Evolutionary conservation across 176 grass and related monocot species (phyloP).

Genomic region (Microstegium vimineum): DNA sequence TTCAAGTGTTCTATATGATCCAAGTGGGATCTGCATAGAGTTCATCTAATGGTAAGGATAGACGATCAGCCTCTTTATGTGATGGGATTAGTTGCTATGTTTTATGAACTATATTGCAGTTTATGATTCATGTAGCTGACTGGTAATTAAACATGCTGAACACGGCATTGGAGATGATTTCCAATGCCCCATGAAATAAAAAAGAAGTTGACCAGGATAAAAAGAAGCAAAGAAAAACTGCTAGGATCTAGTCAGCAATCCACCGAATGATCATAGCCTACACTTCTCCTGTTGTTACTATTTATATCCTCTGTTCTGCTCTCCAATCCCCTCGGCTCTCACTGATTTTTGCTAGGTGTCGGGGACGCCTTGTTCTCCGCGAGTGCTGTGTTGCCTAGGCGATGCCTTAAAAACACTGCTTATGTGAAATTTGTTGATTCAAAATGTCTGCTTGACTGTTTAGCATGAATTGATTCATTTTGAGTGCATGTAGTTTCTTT

Average conservation of each 20-base stretch:
- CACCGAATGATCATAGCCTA: neutral
- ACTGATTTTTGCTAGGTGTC: neutral
- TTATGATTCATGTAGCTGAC: neutral
- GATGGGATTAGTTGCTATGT: neutral
- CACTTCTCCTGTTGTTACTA: neutral
- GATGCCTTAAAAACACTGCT: neutral
- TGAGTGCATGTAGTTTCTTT: neutral
- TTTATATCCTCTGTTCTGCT: neutral
- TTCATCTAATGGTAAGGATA: slow-evolving; percentile 43
- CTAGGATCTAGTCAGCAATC: neutral
- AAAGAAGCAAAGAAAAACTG: slow-evolving; percentile 3
- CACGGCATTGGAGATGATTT: neutral
- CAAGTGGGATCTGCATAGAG: slow-evolving; percentile 42
- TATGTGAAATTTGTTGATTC: neutral
- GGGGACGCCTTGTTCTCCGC: neutral
- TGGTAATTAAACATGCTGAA: neutral
- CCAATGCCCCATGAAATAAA: neutral
- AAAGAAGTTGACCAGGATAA: neutral
- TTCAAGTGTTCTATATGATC: slow-evolving; percentile 36
- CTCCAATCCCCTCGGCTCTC: neutral
- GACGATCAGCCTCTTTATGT: neutral
- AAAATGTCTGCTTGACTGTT: neutral
- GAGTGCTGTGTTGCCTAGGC: neutral
- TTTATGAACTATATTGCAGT: neutral
- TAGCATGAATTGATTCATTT: neutral